A percentile compares a stretch with the other conserved stretches of the same genome.
These are phyloP conservation scores for Neophaeococcomyces mojaviensis DNA, from an alignment of 2,329 filamentous ascomycete genomes.

Conservation along the genomic window DNA sequence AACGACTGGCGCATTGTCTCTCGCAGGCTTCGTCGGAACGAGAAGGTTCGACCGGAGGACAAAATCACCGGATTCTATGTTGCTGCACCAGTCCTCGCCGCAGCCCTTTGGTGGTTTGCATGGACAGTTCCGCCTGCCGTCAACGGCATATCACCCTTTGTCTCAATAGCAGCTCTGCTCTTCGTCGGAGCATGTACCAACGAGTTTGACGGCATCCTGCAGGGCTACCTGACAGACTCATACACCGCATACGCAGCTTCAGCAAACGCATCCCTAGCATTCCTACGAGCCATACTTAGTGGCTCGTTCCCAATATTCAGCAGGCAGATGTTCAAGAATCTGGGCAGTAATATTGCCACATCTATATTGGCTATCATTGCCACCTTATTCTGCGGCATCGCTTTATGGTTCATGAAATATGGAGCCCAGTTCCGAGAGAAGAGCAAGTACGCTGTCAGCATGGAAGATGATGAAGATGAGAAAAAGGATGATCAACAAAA, in stretches of 20 bases:
- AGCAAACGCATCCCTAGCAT: conserved; percentile 13
- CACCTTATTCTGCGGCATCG: conserved; percentile 17
- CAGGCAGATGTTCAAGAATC: conserved; percentile 59
- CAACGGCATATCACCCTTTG: conserved; percentile 30
- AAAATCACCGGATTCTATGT: conserved; percentile 43
- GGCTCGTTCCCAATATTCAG: conserved; percentile 76
- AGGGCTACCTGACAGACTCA: conserved; percentile 28
- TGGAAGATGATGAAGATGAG: neutral
- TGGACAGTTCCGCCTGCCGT: conserved; percentile 38
- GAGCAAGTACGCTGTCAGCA: neutral
- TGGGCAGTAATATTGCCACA: conserved; percentile 31
- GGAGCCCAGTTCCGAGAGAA: neutral
- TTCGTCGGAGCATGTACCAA: conserved; percentile 43
- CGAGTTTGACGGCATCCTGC: conserved; percentile 37
- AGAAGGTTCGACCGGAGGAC: conserved; percentile 36
- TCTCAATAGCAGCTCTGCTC: conserved; percentile 35
- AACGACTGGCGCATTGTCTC: conserved; percentile 33
- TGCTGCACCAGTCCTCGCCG: conserved; percentile 37
- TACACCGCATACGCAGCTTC: conserved; percentile 17
- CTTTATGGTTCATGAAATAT: conserved; percentile 13
- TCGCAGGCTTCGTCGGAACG: conserved; percentile 10
- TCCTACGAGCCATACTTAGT: conserved; percentile 42
- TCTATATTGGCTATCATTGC: conserved; percentile 14
- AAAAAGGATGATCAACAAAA: too few species aligned
- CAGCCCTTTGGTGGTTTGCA: conserved; percentile 40